Percentiles rank a stretch among this genome's conserved stretches.
These are phyloP conservation scores for Guillardia theta DNA, from an alignment of 78 protist genomes.

Conservation along the genomic window DNA sequence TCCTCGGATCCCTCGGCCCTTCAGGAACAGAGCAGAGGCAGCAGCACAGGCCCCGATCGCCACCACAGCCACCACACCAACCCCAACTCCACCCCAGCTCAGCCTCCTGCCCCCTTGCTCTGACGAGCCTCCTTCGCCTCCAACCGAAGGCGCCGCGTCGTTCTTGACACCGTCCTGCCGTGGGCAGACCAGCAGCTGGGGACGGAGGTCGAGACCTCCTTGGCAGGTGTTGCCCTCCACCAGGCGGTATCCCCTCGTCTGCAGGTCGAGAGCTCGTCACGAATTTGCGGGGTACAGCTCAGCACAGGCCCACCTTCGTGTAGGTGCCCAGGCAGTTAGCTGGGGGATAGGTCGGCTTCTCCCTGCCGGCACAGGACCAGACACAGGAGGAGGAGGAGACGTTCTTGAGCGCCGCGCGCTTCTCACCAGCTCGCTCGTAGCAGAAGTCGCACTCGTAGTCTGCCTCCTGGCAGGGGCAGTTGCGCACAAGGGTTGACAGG, in stretches of 20 bases:
- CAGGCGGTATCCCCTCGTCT: neutral
- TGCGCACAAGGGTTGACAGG: neutral
- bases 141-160: no score
- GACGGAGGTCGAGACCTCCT: neutral
- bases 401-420: neutral
- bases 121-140: no score
- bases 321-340: neutral
- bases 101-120: neutral
- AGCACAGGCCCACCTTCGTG: no score
- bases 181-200: neutral
- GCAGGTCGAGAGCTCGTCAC: no score
- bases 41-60: neutral
- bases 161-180: no score
- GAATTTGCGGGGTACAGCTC: no score
- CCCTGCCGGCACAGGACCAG: neutral
- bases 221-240: neutral
- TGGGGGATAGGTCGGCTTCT: neutral
- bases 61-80: neutral
- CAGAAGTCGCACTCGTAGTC: conserved; percentile 29
- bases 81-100: neutral
- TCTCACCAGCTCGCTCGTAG: neutral
- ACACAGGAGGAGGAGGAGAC: neutral
- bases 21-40: neutral
- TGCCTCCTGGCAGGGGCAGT: neutral
- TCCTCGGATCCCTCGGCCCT: no score